Evolutionary conservation across 169 alveolate genomes (phyloP).

Genomic region (Theileria parva): DNA sequence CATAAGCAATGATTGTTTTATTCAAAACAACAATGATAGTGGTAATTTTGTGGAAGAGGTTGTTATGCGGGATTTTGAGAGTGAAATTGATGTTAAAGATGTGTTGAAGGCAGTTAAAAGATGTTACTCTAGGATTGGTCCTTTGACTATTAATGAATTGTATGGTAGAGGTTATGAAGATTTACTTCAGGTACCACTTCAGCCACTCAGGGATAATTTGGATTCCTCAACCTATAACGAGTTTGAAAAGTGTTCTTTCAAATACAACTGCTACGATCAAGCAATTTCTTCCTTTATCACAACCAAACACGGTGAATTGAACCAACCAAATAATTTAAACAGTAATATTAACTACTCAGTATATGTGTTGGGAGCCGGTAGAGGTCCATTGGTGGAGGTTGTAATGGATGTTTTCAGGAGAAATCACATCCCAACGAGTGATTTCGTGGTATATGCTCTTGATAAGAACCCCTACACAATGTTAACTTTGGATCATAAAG

Average conservation of each 20-base stretch:
- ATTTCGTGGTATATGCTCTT: constrained; percentile 65
- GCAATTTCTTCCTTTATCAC: constrained; percentile 49
- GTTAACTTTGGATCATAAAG: constrained; percentile 58
- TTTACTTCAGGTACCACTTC: constrained; percentile 73
- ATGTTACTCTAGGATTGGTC: constrained; percentile 28
- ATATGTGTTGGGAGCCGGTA: constrained; percentile 79
- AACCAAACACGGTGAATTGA: not conserved
- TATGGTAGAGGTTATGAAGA: constrained; percentile 59
- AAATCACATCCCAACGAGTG: constrained; percentile 11
- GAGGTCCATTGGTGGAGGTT: constrained; percentile 77
- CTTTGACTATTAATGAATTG: constrained; percentile 44
- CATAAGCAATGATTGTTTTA: constrained; percentile 9
- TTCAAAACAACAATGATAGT: constrained; percentile 2
- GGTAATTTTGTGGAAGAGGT: constrained; percentile 25
- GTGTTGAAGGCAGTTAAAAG: constrained; percentile 25
- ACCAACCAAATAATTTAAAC: not conserved
- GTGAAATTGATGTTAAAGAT: constrained; percentile 33
- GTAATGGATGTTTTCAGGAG: constrained; percentile 53
- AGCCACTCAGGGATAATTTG: constrained; percentile 76
- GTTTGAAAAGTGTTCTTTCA: constrained; percentile 68
- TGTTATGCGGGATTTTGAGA: constrained; percentile 15
- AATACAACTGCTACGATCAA: constrained; percentile 66
- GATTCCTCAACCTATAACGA: constrained; percentile 69
- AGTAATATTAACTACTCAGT: constrained; percentile 10
- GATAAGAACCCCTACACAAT: constrained; percentile 77